phyloP scores from a whole-genome alignment of 495 filamentous ascomycete genomes.

The Beverwykella pulmonaria region DNA sequence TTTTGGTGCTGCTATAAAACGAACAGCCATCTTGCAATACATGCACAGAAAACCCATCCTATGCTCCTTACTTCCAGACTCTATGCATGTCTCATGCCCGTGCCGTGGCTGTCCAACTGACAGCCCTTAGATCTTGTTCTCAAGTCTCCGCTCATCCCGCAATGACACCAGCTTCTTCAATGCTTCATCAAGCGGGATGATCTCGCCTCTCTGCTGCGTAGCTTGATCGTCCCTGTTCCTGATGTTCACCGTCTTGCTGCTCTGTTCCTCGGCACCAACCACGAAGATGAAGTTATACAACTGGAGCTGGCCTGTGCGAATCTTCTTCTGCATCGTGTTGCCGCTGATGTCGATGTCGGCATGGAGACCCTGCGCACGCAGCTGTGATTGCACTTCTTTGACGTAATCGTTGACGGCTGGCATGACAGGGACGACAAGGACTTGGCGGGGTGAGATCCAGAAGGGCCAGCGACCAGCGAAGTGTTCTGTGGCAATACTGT shows the following conservation, averaged over 20 bases:
- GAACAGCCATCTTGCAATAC: no score
- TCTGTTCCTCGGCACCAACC: constrained; percentile 47
- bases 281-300: constrained; percentile 93
- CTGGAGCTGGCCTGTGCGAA: constrained; percentile 79
- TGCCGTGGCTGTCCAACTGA: background rate
- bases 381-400: constrained; percentile 71
- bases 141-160: constrained; percentile 52
- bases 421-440: constrained; percentile 91
- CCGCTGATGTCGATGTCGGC: constrained; percentile 85
- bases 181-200: constrained; percentile 76
- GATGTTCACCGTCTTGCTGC: constrained; percentile 79
- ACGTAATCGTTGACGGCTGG: constrained; percentile 81
- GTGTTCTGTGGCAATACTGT: constrained; percentile 86
- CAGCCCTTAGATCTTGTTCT: constrained; percentile 28
- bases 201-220: constrained; percentile 72
- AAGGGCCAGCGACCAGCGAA: constrained; percentile 98
- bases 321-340: constrained; percentile 97
- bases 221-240: constrained; percentile 85
- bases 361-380: constrained; percentile 65
- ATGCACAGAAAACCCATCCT: no score
- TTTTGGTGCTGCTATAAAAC: no score
- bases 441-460: constrained; percentile 92
- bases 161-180: constrained; percentile 71
- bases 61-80: no score
- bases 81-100: background rate